Conservation (phyloP, 371 early-diverging fungal genomes). For the Mucor sp. region DNA sequence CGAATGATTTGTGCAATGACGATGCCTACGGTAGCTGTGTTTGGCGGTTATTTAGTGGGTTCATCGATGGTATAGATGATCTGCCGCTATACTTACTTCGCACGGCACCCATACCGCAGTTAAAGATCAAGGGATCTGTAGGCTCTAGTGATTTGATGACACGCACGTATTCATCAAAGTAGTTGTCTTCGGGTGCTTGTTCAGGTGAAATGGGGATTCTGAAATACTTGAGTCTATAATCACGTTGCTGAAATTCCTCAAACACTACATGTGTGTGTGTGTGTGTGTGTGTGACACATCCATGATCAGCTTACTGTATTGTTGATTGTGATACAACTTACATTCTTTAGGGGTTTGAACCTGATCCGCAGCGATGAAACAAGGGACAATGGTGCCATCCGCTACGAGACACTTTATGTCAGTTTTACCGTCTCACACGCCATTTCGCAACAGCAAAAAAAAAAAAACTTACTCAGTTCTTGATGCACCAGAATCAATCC, state of each 20-base stretch:
- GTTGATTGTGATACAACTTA: conserved; percentile 8
- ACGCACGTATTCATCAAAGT: conserved; percentile 67
- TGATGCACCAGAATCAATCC: conserved; percentile 71
- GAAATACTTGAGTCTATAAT: conserved; percentile 55
- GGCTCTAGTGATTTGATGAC: conserved; percentile 42
- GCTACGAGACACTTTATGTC: conserved; percentile 19
- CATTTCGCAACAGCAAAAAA: background rate
- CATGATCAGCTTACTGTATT: conserved; percentile 1
- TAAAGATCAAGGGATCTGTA: conserved; percentile 61
- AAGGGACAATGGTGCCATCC: conserved; percentile 58
- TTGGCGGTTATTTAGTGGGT: background rate
- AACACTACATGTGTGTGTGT: conserved; percentile 45
- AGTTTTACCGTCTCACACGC: background rate
- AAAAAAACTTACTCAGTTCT: conserved; percentile 56
- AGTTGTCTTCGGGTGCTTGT: conserved; percentile 68
- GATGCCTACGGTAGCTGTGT: conserved; percentile 64
- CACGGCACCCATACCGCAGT: conserved; percentile 78
- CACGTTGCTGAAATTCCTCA: conserved; percentile 36
- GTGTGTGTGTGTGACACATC: background rate
- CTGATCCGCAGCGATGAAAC: conserved; percentile 61
- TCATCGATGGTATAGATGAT: background rate
- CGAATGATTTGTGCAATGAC: conserved; percentile 60
- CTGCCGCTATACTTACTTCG: conserved; percentile 51
- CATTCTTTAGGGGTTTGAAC: conserved; percentile 64
- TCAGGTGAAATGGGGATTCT: conserved; percentile 70